These are phyloP conservation scores for Graphilbum fragrans DNA, from an alignment of 2,329 filamentous ascomycete genomes.

Conservation along the genomic window DNA sequence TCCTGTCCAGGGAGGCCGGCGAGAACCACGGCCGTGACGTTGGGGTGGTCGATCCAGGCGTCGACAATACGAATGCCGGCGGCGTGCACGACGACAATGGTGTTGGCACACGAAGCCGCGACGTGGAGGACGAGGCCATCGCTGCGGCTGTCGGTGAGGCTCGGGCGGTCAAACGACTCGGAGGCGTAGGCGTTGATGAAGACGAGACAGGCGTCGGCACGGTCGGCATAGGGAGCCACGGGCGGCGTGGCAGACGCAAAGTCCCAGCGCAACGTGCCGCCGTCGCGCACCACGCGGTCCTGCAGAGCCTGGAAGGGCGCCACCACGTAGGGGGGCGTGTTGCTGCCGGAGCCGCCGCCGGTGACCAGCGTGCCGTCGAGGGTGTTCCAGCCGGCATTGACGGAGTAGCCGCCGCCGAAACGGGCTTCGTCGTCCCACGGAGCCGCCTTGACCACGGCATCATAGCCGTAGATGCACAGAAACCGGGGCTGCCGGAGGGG, in stretches of 20 bases:
- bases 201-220: constrained; percentile 49
- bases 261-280: constrained; percentile 47
- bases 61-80: constrained; percentile 51
- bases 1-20: constrained; percentile 50
- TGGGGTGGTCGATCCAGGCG: constrained; percentile 41
- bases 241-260: constrained; percentile 30
- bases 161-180: constrained; percentile 59
- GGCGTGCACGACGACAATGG: constrained; percentile 55
- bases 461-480: constrained; percentile 48
- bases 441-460: constrained; percentile 39
- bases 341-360: constrained; percentile 39
- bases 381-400: constrained; percentile 37
- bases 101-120: constrained; percentile 38
- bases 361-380: constrained; percentile 38
- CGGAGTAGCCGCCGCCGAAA: constrained; percentile 21
- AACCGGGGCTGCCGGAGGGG: constrained; percentile 32
- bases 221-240: constrained; percentile 21
- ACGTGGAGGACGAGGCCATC: constrained; percentile 45
- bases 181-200: constrained; percentile 61
- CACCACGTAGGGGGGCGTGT: constrained; percentile 29
- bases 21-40: constrained; percentile 49
- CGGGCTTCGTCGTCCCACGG: constrained; percentile 35
- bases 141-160: constrained; percentile 57
- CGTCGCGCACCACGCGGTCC: constrained; percentile 29
- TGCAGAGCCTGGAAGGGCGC: constrained; percentile 47